Conservation (phyloP, 805 yeast species). For the Starmerella bombicola region DNA sequence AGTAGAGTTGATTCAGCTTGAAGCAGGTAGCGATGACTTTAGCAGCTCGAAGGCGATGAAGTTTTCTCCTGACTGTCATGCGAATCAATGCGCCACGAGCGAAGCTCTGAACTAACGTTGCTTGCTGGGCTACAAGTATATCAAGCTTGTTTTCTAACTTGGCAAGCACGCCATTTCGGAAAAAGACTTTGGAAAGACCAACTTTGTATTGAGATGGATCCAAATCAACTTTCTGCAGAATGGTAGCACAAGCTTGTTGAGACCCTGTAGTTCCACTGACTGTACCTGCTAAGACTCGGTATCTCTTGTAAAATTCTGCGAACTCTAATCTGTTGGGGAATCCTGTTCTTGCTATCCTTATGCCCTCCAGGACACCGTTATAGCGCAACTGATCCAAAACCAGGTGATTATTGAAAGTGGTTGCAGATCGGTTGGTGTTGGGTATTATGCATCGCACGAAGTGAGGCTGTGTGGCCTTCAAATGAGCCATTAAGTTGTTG, state of each 20-base stretch:
- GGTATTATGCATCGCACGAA: conserved; percentile 95
- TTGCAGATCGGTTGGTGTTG: conserved; percentile 59
- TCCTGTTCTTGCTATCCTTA: conserved; percentile 92
- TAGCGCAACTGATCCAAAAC: conserved; percentile 86
- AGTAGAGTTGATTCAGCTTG: conserved; percentile 36
- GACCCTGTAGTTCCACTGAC: conserved; percentile 32
- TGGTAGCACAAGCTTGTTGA: conserved; percentile 56
- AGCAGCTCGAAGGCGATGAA: conserved; percentile 59
- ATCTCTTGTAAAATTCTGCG: conserved; percentile 64
- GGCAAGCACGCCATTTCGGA: conserved; percentile 67
- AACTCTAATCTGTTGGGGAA: conserved; percentile 86
- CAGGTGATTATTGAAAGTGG: conserved; percentile 55
- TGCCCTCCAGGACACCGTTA: conserved; percentile 97
- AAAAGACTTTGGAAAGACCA: conserved; percentile 62
- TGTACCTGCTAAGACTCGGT: conserved; percentile 51
- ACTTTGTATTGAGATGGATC: conserved; percentile 49
- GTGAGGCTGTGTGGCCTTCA: conserved; percentile 80
- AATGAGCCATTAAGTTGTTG: conserved; percentile 52
- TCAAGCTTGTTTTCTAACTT: conserved; percentile 70
- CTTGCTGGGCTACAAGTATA: conserved; percentile 40
- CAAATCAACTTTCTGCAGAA: conserved; percentile 50
- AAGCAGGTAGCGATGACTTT: conserved; percentile 55
- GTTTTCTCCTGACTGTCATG: conserved; percentile 33
- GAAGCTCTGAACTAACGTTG: conserved; percentile 51
- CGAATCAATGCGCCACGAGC: conserved; percentile 57